These are phyloP conservation scores for Ceriops tagal DNA, from an alignment of 345 rosid species.

Conservation along the genomic window DNA sequence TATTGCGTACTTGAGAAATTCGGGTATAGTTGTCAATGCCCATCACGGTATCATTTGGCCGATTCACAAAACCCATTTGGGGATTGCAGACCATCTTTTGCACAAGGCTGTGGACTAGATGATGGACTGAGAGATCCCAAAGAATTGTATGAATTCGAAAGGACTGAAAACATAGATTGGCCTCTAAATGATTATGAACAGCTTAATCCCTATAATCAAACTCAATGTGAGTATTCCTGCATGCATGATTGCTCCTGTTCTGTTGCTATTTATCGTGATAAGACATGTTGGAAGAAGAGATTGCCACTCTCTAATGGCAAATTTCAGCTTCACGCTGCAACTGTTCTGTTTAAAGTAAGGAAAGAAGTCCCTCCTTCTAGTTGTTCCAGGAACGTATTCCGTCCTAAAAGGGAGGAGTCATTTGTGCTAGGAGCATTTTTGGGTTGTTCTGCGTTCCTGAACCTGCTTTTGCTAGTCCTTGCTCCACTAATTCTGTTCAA, in stretches of 20 bases:
- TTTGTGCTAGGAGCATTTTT: neutral
- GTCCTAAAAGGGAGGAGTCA: no score
- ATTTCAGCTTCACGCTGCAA: neutral
- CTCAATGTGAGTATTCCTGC: slow-evolving; percentile 28
- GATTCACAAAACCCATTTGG: slow-evolving; percentile 17
- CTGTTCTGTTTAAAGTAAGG: slow-evolving; percentile 2
- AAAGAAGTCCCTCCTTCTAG: neutral
- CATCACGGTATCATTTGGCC: slow-evolving; percentile 18
- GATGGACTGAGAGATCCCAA: slow-evolving; percentile 4
- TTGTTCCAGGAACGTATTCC: neutral
- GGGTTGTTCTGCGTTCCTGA: neutral
- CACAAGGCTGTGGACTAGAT: slow-evolving; percentile 17
- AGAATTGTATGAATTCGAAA: slow-evolving; percentile 15
- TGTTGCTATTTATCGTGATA: slow-evolving; percentile 7
- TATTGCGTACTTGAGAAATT: slow-evolving; percentile 15
- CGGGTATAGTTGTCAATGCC: slow-evolving; percentile 27
- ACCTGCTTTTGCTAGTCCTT: neutral
- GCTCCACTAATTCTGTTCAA: neutral
- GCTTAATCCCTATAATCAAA: slow-evolving; percentile 18
- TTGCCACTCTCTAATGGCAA: slow-evolving; percentile 9
- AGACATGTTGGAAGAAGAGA: slow-evolving; percentile 12
- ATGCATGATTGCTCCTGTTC: slow-evolving; percentile 36
- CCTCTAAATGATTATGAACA: slow-evolving; percentile 31
- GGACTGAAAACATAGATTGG: slow-evolving; percentile 20
- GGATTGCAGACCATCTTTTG: slow-evolving; percentile 22